A percentile compares a stretch with the other conserved stretches of the same genome.
phyloP scores from a whole-genome alignment of 805 yeast genomes.

The Candida rishiriensis region DNA sequence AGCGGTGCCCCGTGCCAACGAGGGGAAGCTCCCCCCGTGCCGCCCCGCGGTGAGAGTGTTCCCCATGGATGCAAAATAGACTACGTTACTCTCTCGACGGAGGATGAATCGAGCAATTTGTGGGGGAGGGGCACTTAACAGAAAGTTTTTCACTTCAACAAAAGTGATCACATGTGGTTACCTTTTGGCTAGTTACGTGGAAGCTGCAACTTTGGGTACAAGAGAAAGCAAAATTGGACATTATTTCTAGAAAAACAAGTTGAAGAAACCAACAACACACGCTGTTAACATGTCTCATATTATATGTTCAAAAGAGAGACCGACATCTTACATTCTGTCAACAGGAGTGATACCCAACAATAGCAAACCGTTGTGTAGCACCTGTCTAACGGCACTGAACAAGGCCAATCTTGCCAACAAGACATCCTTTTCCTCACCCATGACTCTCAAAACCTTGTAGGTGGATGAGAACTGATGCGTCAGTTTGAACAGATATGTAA shows the following conservation, averaged over 20 bases:
- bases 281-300: not conserved
- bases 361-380: conserved; percentile 82
- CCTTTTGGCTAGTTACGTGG: too few species aligned
- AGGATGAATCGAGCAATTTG: not conserved
- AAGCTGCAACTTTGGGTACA: too few species aligned
- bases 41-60: too few species aligned
- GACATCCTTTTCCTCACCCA: conserved; percentile 85
- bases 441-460: conserved; percentile 93
- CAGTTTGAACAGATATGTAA: conserved; percentile 86
- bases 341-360: conserved; percentile 96
- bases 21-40: too few species aligned
- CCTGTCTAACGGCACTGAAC: conserved; percentile 85
- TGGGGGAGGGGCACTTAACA: not conserved
- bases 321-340: conserved; percentile 76
- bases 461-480: conserved; percentile 95
- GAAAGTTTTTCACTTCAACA: not conserved
- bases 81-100: not conserved
- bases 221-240: too few species aligned
- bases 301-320: not conserved
- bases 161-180: too few species aligned
- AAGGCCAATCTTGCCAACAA: conserved; percentile 90
- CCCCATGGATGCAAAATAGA: conserved; percentile 1
- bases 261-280: too few species aligned
- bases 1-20: too few species aligned
- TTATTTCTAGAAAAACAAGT: too few species aligned